Evolutionary conservation across 768 basidiomycete genomes (phyloP).

Genomic region (Postia placenta): DNA sequence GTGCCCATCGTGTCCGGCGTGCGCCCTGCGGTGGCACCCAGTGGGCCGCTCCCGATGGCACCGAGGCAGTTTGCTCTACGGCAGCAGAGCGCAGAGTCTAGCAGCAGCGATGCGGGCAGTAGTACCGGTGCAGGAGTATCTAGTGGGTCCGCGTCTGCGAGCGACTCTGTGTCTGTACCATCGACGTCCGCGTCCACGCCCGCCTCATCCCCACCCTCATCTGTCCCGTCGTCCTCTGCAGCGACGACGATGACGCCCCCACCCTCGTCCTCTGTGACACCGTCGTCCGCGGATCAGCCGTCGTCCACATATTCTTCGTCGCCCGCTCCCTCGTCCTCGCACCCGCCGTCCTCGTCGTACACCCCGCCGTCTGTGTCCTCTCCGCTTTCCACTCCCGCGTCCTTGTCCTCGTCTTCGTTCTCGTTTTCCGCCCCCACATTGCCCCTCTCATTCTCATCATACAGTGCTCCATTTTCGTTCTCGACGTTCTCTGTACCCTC

Average conservation of each 20-base stretch:
- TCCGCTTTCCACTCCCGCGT: neutral
- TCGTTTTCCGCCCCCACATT: neutral
- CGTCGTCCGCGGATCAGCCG: neutral
- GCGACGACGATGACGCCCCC: neutral
- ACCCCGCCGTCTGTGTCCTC: neutral
- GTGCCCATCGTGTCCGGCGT: no score
- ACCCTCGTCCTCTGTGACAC: neutral
- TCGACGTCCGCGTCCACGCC: no score
- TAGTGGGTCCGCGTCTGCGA: no score
- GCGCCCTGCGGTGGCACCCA: no score
- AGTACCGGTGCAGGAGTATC: no score
- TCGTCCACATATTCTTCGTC: slow-evolving; percentile 2
- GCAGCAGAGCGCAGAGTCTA: no score
- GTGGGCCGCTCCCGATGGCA: no score
- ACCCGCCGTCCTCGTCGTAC: neutral
- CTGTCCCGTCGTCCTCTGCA: neutral
- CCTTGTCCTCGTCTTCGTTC: slow-evolving; percentile 3
- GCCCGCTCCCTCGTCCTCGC: neutral
- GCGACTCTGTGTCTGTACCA: no score
- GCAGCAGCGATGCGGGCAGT: no score
- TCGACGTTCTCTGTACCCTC: neutral
- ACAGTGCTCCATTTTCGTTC: slow-evolving; percentile 4
- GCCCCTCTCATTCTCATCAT: no score
- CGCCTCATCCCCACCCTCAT: no score
- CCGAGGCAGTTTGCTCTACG: no score